Evolutionary conservation across 192 early-diverging fungal species (phyloP).

Genomic region (Coemansia sp.): DNA sequence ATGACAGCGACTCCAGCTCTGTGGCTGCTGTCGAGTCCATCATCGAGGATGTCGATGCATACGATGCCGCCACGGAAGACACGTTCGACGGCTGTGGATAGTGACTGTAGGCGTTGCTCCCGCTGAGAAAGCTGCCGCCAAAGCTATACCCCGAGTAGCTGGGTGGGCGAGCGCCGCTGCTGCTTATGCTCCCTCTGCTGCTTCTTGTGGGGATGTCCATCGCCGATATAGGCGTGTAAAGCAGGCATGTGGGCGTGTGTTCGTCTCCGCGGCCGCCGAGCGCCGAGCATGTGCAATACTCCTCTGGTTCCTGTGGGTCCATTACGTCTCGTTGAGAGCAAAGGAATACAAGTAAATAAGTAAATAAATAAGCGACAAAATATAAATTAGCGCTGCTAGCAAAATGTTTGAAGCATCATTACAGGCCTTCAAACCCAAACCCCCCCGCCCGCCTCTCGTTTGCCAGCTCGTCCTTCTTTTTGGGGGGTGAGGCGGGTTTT

Average conservation of each 20-base stretch:
- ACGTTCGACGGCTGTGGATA: slow-evolving; percentile 45
- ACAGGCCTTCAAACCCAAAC: no score
- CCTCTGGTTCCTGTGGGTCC: slow-evolving; percentile 40
- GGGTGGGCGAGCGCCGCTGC: slow-evolving; percentile 29
- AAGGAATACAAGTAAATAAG: not conserved
- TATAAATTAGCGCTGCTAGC: not conserved
- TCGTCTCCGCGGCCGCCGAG: slow-evolving; percentile 29
- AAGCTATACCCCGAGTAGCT: slow-evolving; percentile 46
- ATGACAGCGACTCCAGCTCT: slow-evolving; percentile 45
- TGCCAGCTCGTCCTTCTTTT: no score
- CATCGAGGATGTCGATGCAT: slow-evolving; percentile 50
- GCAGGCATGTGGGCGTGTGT: slow-evolving; percentile 48
- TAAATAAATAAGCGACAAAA: no score
- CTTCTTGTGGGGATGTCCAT: slow-evolving; percentile 41
- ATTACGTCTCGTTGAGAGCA: not conserved
- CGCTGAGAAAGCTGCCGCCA: slow-evolving; percentile 21
- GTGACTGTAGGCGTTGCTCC: slow-evolving; percentile 23
- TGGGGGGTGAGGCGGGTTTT: no score
- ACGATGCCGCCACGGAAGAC: slow-evolving; percentile 49
- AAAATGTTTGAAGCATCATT: no score
- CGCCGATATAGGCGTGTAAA: slow-evolving; percentile 49
- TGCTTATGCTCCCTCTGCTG: slow-evolving; percentile 20
- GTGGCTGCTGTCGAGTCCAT: slow-evolving; percentile 50
- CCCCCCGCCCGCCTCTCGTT: no score
- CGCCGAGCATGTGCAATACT: slow-evolving; percentile 49